A percentile compares a stretch with the other conserved stretches of the same genome.
Evolutionary conservation across 208 protist species (phyloP).

Genomic region (Leishmania tarentolae): DNA sequence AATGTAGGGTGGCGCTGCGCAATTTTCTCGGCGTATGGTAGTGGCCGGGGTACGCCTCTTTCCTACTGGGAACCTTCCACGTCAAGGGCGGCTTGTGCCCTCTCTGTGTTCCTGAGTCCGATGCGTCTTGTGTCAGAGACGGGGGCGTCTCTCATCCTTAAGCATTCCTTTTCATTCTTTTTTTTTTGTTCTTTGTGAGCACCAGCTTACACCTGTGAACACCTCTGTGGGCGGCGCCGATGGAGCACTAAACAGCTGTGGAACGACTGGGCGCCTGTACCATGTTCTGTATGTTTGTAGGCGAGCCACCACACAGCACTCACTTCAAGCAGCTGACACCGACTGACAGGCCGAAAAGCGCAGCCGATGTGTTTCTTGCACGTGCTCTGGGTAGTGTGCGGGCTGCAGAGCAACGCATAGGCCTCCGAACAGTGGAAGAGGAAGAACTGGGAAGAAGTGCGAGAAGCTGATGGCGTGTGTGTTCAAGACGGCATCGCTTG

Average conservation of each 20-base stretch:
- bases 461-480: not conserved
- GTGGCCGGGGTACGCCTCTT: not conserved
- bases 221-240: not conserved
- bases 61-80: not conserved
- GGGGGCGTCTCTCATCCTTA: not conserved
- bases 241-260: not conserved
- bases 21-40: not conserved
- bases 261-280: not conserved
- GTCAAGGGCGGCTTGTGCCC: not conserved
- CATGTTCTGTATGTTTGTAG: not conserved
- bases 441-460: not conserved
- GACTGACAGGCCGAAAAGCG: not conserved
- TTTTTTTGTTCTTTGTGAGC: not conserved
- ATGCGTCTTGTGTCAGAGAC: not conserved
- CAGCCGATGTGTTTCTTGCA: not conserved
- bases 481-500: not conserved
- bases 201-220: not conserved
- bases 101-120: not conserved
- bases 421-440: not conserved
- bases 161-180: too few species aligned
- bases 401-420: not conserved
- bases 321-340: not conserved
- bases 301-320: not conserved
- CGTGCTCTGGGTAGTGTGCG: not conserved
- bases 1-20: not conserved